Conservation (phyloP, 306 rosid species). For the Malus sieversii region DNA sequence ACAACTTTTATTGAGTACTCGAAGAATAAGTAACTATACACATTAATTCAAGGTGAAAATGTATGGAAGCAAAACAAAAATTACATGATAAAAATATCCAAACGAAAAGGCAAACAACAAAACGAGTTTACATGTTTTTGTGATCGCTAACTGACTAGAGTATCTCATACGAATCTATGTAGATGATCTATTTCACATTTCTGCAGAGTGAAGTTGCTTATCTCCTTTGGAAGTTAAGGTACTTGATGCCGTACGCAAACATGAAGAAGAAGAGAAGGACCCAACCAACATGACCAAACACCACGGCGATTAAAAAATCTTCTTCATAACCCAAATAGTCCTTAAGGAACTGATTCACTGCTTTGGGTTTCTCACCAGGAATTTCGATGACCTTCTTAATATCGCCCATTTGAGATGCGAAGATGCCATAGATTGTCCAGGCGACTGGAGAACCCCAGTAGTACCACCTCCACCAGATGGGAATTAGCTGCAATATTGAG, state of each 20-base stretch:
- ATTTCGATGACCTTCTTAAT: background rate
- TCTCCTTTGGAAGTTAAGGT: constrained; percentile 28
- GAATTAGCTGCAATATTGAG: constrained; percentile 16
- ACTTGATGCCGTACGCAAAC: constrained; percentile 28
- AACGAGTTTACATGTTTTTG: background rate
- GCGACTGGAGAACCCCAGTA: constrained; percentile 28
- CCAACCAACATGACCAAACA: constrained; percentile 29
- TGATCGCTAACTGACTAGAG: background rate
- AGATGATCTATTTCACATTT: background rate
- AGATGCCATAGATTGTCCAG: constrained; percentile 25
- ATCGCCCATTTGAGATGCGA: constrained; percentile 27
- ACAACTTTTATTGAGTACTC: too few relatives aligned
- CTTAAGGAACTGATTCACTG: constrained; percentile 11
- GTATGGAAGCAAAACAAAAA: too few relatives aligned
- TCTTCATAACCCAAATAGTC: constrained; percentile 19
- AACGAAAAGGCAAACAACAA: too few relatives aligned
- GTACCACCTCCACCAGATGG: constrained; percentile 34
- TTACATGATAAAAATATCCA: too few relatives aligned
- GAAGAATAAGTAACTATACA: background rate
- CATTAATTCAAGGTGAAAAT: background rate
- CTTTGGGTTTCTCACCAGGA: background rate
- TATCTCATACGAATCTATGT: too few relatives aligned
- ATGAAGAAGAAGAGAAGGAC: constrained; percentile 25
- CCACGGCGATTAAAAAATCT: constrained; percentile 17
- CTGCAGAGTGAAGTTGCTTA: background rate